Evolutionary conservation across 2,329 filamentous ascomycete genomes (phyloP), one percentile per base, ranked within the genome.

Genomic region (Fusarium aywerte): DNA sequence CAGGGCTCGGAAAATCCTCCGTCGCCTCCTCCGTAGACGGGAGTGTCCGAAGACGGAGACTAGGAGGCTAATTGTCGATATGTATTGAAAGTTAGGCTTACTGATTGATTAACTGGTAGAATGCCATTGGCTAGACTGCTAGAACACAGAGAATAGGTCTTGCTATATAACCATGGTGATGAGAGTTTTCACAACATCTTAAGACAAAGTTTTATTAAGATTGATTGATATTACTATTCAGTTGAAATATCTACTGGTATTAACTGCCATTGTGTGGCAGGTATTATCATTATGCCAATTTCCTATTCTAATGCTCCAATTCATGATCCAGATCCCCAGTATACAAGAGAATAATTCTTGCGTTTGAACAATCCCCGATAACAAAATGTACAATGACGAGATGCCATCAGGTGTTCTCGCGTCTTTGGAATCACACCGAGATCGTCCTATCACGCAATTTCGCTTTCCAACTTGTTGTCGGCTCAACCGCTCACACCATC

Each of bases 371-470:
- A 47, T 57, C 58, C 54, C 56, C 27, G 21, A 23, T 38, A 29
- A 29, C 59, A 40, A 57, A 59, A 58, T 45, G 25, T 18, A 29
- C 32, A 52, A 69, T 55, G 54, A 25, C 36, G 31, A 51, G 48
- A 54, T 48, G 27, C 42, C 36, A 49, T 45, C 49, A 45, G 62
- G 49, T 59, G 66, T 50, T 54, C 65, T 58, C 47, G 43, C 39
- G 29, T 67, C 45, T 59, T 66, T 60, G 29, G 33, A 36, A 58
- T 68, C 21, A 49, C 50, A 43, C 56, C 60, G 32, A 50, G 69
- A 68, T 62, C 39, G 67, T 59, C 51, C 53, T 49, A 73, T 72
- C 70, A 70, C 70, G 69, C 70, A 73, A 73, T 72, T 56, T 61
- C 57, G 47, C 51, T 58, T 52, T 49, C 49, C 60, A 56, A 61